Evolutionary conservation across 768 basidiomycete species (phyloP).

Genomic region (Termitomyces sp.): DNA sequence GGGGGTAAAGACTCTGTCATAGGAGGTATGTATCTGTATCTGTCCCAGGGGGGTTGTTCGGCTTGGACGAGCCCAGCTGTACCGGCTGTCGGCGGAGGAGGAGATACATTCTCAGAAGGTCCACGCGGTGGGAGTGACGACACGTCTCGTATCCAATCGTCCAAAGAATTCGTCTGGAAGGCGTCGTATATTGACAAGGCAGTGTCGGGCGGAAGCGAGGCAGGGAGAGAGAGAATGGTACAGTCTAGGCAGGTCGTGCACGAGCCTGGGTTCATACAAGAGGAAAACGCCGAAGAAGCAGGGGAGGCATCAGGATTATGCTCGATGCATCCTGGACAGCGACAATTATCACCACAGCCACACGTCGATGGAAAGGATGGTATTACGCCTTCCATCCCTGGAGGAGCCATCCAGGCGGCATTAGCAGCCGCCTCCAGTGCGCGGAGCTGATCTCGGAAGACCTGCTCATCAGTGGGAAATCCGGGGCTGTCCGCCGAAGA

Average conservation of each 20-base stretch:
- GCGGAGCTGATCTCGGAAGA: constrained; percentile 22
- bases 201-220: constrained; percentile 38
- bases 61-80: neutral
- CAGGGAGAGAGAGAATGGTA: constrained; percentile 49
- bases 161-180: neutral
- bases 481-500: constrained; percentile 10
- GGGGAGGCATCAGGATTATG: constrained; percentile 38
- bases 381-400: constrained; percentile 17
- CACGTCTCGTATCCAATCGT: constrained; percentile 16
- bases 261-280: constrained; percentile 33
- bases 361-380: constrained; percentile 46
- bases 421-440: constrained; percentile 35
- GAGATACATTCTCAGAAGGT: neutral
- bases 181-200: constrained; percentile 28
- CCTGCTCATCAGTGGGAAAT: constrained; percentile 21
- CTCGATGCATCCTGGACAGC: constrained; percentile 62
- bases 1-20: constrained; percentile 5
- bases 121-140: neutral
- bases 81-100: neutral
- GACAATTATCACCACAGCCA: constrained; percentile 59
- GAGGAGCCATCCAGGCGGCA: constrained; percentile 15
- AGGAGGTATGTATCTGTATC: constrained; percentile 8
- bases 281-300: constrained; percentile 31
- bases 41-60: constrained; percentile 13
- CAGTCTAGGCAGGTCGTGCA: constrained; percentile 58